Conservation (phyloP, 768 basidiomycete genomes). For the Lactarius pseudohatsudake region DNA sequence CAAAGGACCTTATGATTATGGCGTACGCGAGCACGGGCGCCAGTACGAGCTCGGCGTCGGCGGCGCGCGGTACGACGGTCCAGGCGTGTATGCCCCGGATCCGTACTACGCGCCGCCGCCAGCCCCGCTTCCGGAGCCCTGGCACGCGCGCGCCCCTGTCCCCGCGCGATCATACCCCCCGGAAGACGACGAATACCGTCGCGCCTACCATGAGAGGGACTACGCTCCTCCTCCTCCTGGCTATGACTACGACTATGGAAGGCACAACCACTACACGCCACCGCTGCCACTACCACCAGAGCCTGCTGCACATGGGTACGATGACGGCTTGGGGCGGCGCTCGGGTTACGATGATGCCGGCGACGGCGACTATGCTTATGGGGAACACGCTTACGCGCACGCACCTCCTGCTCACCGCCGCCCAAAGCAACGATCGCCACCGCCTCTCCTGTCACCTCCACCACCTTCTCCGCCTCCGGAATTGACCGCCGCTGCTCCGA, state of each 20-base stretch:
- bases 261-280: neutral
- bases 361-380: neutral
- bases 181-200: neutral
- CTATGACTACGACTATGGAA: conserved; percentile 16
- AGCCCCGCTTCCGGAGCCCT: conserved; percentile 19
- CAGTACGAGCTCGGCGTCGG: conserved; percentile 25
- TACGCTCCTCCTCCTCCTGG: neutral
- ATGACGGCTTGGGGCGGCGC: conserved; percentile 14
- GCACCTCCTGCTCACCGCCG: neutral
- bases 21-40: conserved; percentile 14
- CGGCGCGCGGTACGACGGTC: conserved; percentile 16
- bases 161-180: conserved; percentile 2
- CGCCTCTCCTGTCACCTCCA: neutral
- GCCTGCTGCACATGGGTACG: conserved; percentile 7
- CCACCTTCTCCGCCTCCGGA: neutral
- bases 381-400: neutral
- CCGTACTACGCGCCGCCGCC: conserved; percentile 21
- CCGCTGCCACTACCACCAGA: neutral
- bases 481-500: neutral
- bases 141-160: conserved; percentile 10
- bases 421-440: neutral
- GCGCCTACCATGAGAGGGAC: neutral
- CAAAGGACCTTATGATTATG: conserved; percentile 3
- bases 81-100: conserved; percentile 17
- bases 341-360: neutral